A percentile compares a stretch with the other conserved stretches of the same genome.
Conservation (phyloP, 73 alveolate genomes). For the Symbiodinium natans region DNA sequence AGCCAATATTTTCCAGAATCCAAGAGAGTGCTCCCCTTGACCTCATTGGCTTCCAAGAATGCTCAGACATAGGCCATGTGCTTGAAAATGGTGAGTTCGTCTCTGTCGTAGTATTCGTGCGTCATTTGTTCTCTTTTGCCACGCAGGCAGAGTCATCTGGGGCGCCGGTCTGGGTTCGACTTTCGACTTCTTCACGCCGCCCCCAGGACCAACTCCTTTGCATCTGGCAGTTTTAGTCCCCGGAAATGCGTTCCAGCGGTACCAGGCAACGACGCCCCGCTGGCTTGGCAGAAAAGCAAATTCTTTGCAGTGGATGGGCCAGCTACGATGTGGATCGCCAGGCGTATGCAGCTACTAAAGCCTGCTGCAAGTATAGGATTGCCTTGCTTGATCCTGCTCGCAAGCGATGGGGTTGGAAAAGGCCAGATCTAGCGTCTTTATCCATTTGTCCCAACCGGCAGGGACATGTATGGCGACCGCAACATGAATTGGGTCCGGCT, state of each 20-base stretch:
- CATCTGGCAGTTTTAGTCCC: no score
- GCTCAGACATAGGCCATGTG: slow-evolving; percentile 41
- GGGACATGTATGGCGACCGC: slow-evolving; percentile 84
- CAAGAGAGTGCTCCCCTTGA: slow-evolving; percentile 47
- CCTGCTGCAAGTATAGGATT: no score
- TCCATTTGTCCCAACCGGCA: no score
- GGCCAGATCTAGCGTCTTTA: no score
- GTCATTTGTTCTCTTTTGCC: no score
- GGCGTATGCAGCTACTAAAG: no score
- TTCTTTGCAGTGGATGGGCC: slow-evolving; percentile 67
- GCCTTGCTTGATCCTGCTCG: no score
- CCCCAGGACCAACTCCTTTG: no score
- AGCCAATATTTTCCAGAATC: neutral
- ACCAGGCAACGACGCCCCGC: slow-evolving; percentile 90
- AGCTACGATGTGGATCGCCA: slow-evolving; percentile 54
- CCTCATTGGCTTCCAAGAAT: slow-evolving; percentile 88
- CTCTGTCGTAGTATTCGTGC: no score
- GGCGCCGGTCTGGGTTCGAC: slow-evolving; percentile 35
- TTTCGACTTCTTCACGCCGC: slow-evolving; percentile 34
- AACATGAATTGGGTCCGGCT: slow-evolving; percentile 83
- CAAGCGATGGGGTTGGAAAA: no score
- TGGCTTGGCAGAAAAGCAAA: slow-evolving; percentile 62
- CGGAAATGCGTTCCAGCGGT: no score
- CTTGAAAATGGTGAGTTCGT: neutral
- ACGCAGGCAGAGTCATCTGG: slow-evolving; percentile 12